Base-by-base conservation (phyloP, 495 filamentous ascomycete species). In the Lichina pygmaea region DNA sequence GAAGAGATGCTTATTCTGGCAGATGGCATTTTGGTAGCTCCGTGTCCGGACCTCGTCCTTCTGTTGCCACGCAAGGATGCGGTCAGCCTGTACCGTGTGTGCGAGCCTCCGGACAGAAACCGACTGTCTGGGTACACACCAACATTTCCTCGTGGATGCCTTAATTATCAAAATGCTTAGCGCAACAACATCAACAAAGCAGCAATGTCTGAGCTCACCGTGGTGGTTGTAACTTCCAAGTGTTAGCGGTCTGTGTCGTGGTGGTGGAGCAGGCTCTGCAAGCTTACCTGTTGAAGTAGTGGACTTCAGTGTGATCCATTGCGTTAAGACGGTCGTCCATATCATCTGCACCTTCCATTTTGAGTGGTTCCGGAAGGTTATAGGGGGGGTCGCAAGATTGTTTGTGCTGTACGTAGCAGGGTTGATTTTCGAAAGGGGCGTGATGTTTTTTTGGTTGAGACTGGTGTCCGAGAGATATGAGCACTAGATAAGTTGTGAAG, bases 71-170 rank as follows among this genome's bases (percentile, higher is more conserved):
- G 24, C 24, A 24, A 24, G 4, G 24, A 24, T 24, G 24, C 24
- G 24, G 24, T 24, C 24, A 24, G 24, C 24, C 1, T 24, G 24
- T 24, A 24, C 44, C 40, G 46, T 34, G 42, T 42, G 46, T 37
- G 52, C 43, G 46, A 51, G 52, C 49, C 50, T 44, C 49, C 47
- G 33, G 37, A 36, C 16, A 41, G 48, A 34, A 24, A 12, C 41
- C 36, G 33, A 7, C 33, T 15, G 15, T 36, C 34, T 10, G 41
- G 42, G 43, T 53, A 78, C 81, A 62, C 65, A 93, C 84, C 71
- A 94, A 65, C 85, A 94, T 94, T 63, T 94, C 85, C 67, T 94
- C 85, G 56, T 94, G 85, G 52, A 94, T 93, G 57, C 85, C 83
- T 91, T 42, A 41, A 39, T 6, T 12, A 49, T 42, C 33, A 45